phyloP scores from a whole-genome alignment of 2,329 filamentous ascomycete species.

The Amauroascus niger region DNA sequence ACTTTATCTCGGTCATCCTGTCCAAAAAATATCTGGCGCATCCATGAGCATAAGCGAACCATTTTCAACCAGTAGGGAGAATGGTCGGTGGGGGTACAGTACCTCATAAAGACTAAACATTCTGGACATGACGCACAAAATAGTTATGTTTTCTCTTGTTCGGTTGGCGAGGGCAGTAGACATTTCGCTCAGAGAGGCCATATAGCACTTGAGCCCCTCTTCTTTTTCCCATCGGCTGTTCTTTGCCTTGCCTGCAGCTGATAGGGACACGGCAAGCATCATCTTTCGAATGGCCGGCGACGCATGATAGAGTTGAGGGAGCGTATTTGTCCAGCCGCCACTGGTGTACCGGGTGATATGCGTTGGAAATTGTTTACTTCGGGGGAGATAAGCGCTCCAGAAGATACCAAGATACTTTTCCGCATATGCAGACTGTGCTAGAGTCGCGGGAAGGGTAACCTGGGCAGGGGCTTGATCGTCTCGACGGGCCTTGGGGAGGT shows the following conservation, averaged over 20 bases:
- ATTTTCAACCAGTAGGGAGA: neutral
- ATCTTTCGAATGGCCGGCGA: conserved; percentile 9
- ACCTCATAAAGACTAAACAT: conserved; percentile 10
- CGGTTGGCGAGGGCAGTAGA: conserved; percentile 3
- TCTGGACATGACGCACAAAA: conserved; percentile 8
- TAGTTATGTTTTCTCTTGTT: conserved; percentile 6
- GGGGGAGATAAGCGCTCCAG: conserved; percentile 9
- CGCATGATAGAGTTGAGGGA: conserved; percentile 5
- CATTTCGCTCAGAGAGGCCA: conserved; percentile 8
- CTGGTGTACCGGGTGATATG: conserved; percentile 7
- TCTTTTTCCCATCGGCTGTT: conserved; percentile 8
- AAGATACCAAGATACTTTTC: conserved; percentile 9
- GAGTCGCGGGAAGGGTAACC: neutral
- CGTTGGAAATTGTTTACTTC: neutral
- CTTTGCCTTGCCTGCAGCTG: neutral
- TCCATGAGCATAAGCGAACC: neutral
- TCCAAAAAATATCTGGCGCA: conserved; percentile 7
- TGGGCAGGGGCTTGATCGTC: neutral
- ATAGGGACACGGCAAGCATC: conserved; percentile 9
- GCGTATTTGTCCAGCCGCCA: conserved; percentile 10
- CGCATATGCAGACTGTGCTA: conserved; percentile 8
- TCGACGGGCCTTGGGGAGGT: conserved; percentile 24
- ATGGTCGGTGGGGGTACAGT: neutral
- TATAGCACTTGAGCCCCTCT: conserved; percentile 10
- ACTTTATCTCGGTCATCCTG: conserved; percentile 8